phyloP scores from a whole-genome alignment of 2,329 filamentous ascomycete genomes.

The Fusarium chlamydosporum region DNA sequence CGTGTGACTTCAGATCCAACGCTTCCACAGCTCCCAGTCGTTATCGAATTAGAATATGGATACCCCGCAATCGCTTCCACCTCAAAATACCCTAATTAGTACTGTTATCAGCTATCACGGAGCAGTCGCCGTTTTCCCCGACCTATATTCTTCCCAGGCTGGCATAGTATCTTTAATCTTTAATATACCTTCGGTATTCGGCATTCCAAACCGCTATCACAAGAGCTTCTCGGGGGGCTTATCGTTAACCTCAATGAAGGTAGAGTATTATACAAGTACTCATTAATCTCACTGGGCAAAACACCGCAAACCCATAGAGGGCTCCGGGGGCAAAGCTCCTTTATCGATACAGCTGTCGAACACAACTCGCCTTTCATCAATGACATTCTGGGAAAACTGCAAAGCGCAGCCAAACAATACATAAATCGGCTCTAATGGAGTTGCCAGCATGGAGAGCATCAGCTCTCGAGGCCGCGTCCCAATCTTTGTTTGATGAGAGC shows the following conservation, averaged over 20 bases:
- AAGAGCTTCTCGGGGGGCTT: neutral
- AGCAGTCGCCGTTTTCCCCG: constrained; percentile 35
- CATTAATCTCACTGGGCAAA: constrained; percentile 4
- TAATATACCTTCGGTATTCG: constrained; percentile 32
- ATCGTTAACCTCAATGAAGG: constrained; percentile 1
- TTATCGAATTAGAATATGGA: constrained; percentile 27
- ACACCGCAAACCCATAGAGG: constrained; percentile 23
- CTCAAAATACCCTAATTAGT: constrained; percentile 25
- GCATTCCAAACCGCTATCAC: constrained; percentile 28
- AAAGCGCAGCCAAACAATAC: constrained; percentile 6
- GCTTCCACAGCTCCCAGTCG: constrained; percentile 10
- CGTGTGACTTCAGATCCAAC: constrained; percentile 2
- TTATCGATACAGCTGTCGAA: constrained; percentile 19
- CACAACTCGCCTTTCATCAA: constrained; percentile 22
- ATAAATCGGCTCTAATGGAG: constrained; percentile 22
- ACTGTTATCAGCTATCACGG: constrained; percentile 36
- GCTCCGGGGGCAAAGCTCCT: constrained; percentile 21
- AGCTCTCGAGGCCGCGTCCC: constrained; percentile 39
- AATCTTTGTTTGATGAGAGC: constrained; percentile 29
- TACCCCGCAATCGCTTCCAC: constrained; percentile 41
- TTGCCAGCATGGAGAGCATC: constrained; percentile 37
- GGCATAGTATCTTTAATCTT: constrained; percentile 32
- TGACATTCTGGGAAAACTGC: constrained; percentile 6
- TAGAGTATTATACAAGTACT: constrained; percentile 4
- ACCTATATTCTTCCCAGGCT: constrained; percentile 24